These are phyloP conservation scores for Emydomyces testavorans DNA, from an alignment of 2,329 filamentous ascomycete genomes.

Conservation along the genomic window DNA sequence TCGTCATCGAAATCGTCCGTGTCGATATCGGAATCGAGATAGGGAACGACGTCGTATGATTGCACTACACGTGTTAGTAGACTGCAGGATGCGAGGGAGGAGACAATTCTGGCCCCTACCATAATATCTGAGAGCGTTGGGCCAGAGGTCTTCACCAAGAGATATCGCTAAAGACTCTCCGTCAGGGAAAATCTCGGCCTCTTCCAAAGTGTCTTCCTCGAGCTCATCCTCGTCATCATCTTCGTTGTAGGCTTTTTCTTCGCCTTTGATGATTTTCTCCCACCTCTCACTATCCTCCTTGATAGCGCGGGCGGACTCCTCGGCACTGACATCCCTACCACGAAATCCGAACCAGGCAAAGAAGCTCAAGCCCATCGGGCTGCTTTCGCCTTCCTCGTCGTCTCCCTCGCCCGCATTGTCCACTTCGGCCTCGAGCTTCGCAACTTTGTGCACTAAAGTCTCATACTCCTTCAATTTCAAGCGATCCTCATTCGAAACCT, in stretches of 20 bases:
- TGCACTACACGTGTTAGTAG: conserved; percentile 39
- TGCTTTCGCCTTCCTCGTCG: conserved; percentile 26
- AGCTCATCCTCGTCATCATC: conserved; percentile 44
- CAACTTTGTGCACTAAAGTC: conserved; percentile 43
- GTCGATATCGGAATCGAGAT: conserved; percentile 50
- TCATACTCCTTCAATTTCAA: conserved; percentile 43
- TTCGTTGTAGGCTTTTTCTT: conserved; percentile 40
- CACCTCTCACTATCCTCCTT: conserved; percentile 52
- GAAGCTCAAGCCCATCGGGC: conserved; percentile 60
- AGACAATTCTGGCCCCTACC: conserved; percentile 45
- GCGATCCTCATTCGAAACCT: conserved; percentile 39
- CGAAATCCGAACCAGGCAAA: conserved; percentile 82
- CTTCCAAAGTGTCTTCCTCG: conserved; percentile 54
- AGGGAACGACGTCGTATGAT: conserved; percentile 57
- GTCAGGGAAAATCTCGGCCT: conserved; percentile 74
- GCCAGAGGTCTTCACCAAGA: conserved; percentile 80
- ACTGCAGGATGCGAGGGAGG: neutral
- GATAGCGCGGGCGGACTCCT: conserved; percentile 54
- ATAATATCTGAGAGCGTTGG: conserved; percentile 80
- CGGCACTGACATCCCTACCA: conserved; percentile 56
- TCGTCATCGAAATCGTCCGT: conserved; percentile 39
- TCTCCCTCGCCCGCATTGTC: conserved; percentile 28
- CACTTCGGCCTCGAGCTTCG: conserved; percentile 25
- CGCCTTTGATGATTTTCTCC: conserved; percentile 39
- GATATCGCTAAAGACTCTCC: conserved; percentile 72